Percentiles rank a stretch among this genome's conserved stretches.
These are phyloP conservation scores for Zygosaccharomyces sapae DNA, from an alignment of 1,139 yeast species.

Conservation along the genomic window DNA sequence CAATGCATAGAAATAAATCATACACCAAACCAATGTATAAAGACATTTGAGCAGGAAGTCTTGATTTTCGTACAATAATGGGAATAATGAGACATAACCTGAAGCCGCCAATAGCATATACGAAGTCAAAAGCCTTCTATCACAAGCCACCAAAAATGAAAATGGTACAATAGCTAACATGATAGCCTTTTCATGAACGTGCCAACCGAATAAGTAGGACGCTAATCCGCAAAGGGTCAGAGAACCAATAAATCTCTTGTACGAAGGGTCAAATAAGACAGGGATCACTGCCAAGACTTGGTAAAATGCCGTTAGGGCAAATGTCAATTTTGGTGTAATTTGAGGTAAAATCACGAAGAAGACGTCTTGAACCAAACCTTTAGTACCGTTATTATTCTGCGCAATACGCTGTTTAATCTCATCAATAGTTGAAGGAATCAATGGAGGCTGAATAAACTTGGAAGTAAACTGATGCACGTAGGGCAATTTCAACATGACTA, in stretches of 20 bases:
- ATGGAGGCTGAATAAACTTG: constrained; percentile 29
- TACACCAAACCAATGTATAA: constrained; percentile 85
- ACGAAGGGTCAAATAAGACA: constrained; percentile 67
- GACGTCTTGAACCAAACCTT: constrained; percentile 90
- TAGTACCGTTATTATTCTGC: constrained; percentile 51
- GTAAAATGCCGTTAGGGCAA: constrained; percentile 72
- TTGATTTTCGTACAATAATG: constrained; percentile 74
- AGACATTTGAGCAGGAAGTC: constrained; percentile 75
- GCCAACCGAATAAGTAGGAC: constrained; percentile 95
- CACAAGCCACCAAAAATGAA: constrained; percentile 68
- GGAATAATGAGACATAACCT: constrained; percentile 85
- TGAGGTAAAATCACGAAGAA: constrained; percentile 76
- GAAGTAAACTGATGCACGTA: constrained; percentile 39
- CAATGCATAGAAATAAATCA: constrained; percentile 68
- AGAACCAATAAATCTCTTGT: constrained; percentile 74
- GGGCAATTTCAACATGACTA: constrained; percentile 46
- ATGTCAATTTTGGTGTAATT: constrained; percentile 73
- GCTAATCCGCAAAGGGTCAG: constrained; percentile 87
- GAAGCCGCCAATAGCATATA: constrained; percentile 66
- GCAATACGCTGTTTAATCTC: constrained; percentile 32
- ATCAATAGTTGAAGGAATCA: constrained; percentile 32
- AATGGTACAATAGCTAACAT: constrained; percentile 86
- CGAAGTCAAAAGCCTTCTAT: constrained; percentile 65
- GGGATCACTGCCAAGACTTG: constrained; percentile 74
- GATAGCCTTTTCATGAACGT: constrained; percentile 95